Conservation (phyloP, 2,329 filamentous ascomycete species). For the Tolypocladium amazonense region DNA sequence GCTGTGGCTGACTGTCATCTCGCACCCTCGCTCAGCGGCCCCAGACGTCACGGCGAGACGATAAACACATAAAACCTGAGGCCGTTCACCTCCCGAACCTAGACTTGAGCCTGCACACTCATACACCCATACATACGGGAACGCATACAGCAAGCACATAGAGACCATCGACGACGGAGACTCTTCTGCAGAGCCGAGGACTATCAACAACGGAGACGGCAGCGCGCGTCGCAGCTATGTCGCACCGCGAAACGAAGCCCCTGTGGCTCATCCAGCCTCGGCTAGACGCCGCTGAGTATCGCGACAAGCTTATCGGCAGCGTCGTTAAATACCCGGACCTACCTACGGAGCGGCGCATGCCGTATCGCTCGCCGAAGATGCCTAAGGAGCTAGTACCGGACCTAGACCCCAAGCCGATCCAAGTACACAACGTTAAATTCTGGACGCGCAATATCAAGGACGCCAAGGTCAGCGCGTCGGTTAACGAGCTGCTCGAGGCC, state of each 20-base stretch:
- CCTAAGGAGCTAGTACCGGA: conserved; percentile 12
- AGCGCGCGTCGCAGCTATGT: background rate
- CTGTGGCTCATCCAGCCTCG: conserved; percentile 17
- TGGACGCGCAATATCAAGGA: conserved; percentile 16
- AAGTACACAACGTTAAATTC: conserved; percentile 16
- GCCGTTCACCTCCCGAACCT: background rate
- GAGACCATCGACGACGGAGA: background rate
- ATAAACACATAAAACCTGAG: background rate
- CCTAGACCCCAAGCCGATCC: conserved; percentile 16
- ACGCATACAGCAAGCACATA: background rate
- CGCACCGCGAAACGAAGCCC: conserved; percentile 10
- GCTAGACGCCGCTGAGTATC: conserved; percentile 15
- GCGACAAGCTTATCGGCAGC: conserved; percentile 18
- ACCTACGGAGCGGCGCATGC: conserved; percentile 15
- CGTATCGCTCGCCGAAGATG: conserved; percentile 9
- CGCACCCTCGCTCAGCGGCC: no score
- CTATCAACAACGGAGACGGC: background rate
- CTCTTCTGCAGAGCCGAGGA: background rate
- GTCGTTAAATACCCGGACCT: conserved; percentile 16
- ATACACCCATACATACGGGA: background rate
- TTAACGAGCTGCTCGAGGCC: conserved; percentile 14
- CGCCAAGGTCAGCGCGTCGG: conserved; percentile 10
- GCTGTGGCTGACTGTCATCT: background rate
- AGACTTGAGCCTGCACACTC: no score
- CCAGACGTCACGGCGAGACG: background rate